These are phyloP conservation scores for Neocucurbitaria cava DNA, from an alignment of 2,329 filamentous ascomycete genomes.

Conservation along the genomic window DNA sequence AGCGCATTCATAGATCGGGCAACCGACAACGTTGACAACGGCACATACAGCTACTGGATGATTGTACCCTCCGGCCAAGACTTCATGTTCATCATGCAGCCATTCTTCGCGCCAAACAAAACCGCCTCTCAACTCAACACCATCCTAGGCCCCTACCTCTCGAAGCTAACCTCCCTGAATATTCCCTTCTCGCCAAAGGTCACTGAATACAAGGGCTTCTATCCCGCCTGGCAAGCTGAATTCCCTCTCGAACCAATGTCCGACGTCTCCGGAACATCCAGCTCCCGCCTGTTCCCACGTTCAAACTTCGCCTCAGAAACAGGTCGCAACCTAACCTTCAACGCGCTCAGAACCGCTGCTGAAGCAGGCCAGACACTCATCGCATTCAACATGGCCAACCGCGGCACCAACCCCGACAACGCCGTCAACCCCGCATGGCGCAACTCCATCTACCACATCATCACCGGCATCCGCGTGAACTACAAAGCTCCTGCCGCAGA, in stretches of 20 bases:
- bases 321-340: conserved; percentile 34
- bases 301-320: conserved; percentile 36
- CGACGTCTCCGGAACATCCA: conserved; percentile 13
- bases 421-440: conserved; percentile 37
- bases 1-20: conserved; percentile 11
- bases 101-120: conserved; percentile 33
- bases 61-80: conserved; percentile 15
- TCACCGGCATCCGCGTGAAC: conserved; percentile 15
- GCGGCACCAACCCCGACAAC: conserved; percentile 29
- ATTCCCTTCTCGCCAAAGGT: conserved; percentile 40
- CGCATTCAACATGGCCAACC: conserved; percentile 27
- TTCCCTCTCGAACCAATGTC: conserved; percentile 30
- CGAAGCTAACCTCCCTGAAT: conserved; percentile 22
- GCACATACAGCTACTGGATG: conserved; percentile 19
- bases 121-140: conserved; percentile 16
- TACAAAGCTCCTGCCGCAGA: conserved; percentile 1
- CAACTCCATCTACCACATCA: conserved; percentile 30
- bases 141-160: conserved; percentile 20
- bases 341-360: conserved; percentile 22
- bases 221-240: conserved; percentile 38
- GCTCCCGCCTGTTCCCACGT: conserved; percentile 33
- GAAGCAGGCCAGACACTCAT: conserved; percentile 32
- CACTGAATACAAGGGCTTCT: conserved; percentile 35
- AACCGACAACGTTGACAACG: conserved; percentile 12
- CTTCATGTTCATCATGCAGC: conserved; percentile 23